A percentile compares a stretch with the other conserved stretches of the same genome.
These are phyloP conservation scores for Austroboletus novae-zelandiae DNA, from an alignment of 1,284 basidiomycete genomes.

Conservation along the genomic window DNA sequence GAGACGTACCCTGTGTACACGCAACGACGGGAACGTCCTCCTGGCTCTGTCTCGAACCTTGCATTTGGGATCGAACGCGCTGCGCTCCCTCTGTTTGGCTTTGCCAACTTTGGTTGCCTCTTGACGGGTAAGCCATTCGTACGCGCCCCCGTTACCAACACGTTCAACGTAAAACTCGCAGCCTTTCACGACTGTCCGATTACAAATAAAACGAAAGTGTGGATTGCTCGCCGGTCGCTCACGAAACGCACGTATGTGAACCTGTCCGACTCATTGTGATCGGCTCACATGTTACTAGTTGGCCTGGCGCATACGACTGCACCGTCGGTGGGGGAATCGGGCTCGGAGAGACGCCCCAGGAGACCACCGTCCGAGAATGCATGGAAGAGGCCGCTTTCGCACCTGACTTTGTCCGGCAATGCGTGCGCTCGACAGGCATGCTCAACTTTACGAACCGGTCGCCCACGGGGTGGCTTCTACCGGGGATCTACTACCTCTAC, in stretches of 20 bases:
- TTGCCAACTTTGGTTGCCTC: constrained; percentile 42
- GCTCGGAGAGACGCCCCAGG: constrained; percentile 27
- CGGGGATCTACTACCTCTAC: constrained; percentile 31
- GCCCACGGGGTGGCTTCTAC: neutral
- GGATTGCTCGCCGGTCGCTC: constrained; percentile 40
- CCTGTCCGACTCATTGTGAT: neutral
- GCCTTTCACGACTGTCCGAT: constrained; percentile 23
- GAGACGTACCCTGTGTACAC: constrained; percentile 27
- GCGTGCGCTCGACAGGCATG: constrained; percentile 33
- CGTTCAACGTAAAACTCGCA: neutral
- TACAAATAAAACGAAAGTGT: constrained; percentile 31
- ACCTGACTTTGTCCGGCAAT: constrained; percentile 29
- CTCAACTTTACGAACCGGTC: neutral
- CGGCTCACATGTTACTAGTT: constrained; percentile 23
- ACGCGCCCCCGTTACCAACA: neutral
- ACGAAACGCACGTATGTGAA: constrained; percentile 39
- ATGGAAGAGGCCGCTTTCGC: constrained; percentile 42
- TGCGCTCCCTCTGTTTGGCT: constrained; percentile 43
- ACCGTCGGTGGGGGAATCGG: constrained; percentile 43
- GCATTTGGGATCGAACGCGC: constrained; percentile 44
- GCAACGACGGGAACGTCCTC: constrained; percentile 13
- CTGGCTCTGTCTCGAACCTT: constrained; percentile 7
- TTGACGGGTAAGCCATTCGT: constrained; percentile 34
- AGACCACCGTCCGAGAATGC: constrained; percentile 39
- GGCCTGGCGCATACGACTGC: constrained; percentile 41